A percentile compares a stretch with the other conserved stretches of the same genome.
phyloP scores from a whole-genome alignment of 257 asterid genomes.

The Solanum pinnatisectum region DNA sequence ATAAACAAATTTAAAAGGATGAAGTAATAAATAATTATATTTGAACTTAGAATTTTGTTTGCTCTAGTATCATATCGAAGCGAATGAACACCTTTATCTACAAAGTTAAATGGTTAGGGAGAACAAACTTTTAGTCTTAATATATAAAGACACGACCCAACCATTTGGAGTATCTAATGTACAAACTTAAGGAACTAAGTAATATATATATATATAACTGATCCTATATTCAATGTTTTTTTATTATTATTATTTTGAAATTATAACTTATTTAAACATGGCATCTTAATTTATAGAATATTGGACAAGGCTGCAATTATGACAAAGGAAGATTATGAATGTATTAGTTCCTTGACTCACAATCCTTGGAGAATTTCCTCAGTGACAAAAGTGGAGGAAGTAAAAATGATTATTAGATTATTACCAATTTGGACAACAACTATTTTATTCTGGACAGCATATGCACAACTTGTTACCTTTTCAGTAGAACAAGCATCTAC shows the following conservation, averaged over 20 bases:
- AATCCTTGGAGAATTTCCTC: constrained; percentile 30
- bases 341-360: background rate
- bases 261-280: background rate
- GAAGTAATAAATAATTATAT: too few species aligned
- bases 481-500: constrained; percentile 40
- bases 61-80: background rate
- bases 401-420: constrained; percentile 28
- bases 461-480: constrained; percentile 37
- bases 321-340: constrained; percentile 11
- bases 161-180: background rate
- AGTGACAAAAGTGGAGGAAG: constrained; percentile 36
- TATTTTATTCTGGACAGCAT: constrained; percentile 30
- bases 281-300: constrained; percentile 11
- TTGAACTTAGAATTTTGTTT: background rate
- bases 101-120: background rate
- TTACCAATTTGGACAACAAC: constrained; percentile 36
- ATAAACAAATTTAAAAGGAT: too few species aligned
- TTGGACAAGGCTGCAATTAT: constrained; percentile 41
- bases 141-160: background rate
- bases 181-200: background rate
- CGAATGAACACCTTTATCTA: too few species aligned
- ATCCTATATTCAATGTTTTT: background rate
- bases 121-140: background rate
- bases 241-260: background rate
- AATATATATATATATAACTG: too few species aligned